These are phyloP conservation scores for Cryptosporidium andersoni DNA, from an alignment of 169 alveolate genomes.

Conservation along the genomic window DNA sequence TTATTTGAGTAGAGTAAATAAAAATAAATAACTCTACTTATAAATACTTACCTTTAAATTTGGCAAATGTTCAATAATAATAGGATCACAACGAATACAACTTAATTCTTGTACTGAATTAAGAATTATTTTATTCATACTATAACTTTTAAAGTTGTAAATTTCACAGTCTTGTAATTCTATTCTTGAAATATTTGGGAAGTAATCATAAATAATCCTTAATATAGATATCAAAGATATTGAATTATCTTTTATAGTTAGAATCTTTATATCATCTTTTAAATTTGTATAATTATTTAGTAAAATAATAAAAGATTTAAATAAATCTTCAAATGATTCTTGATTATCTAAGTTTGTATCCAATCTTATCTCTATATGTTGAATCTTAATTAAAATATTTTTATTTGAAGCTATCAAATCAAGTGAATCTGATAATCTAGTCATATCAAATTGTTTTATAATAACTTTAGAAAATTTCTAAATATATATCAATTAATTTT, in stretches of 20 bases:
- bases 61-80: constrained; percentile 11
- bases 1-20: too few relatives aligned
- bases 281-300: too few relatives aligned
- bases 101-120: neutral
- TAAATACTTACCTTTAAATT: constrained; percentile 37
- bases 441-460: neutral
- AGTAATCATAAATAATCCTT: neutral
- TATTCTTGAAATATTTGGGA: neutral
- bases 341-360: too few relatives aligned
- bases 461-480: constrained; percentile 22
- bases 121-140: neutral
- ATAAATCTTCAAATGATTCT: too few relatives aligned
- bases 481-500: neutral
- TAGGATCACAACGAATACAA: constrained; percentile 28
- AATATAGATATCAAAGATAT: neutral
- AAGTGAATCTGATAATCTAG: neutral
- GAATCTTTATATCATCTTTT: neutral
- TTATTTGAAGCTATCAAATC: neutral
- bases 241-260: neutral
- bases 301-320: too few relatives aligned
- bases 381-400: too few relatives aligned
- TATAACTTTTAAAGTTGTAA: neutral
- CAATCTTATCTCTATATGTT: too few relatives aligned
- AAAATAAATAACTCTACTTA: too few relatives aligned
- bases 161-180: constrained; percentile 46